Base-by-base conservation (phyloP, 73 alveolate species). In the Paramecium octaurelia region DNA sequence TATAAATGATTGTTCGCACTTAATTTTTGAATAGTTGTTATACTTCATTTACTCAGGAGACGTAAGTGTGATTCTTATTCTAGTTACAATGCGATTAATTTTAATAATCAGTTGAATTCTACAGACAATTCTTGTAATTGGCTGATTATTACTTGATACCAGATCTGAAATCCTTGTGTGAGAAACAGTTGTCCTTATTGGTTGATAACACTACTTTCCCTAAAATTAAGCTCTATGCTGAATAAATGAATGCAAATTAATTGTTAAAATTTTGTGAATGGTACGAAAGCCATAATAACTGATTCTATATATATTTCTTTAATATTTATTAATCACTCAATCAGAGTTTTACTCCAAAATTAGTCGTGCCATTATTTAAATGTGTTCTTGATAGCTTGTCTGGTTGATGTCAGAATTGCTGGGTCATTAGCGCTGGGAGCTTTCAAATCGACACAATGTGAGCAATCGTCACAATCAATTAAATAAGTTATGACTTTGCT, bases 61-160 rank as follows among this genome's bases (percentile, higher is more conserved):
- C 7, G 48, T 40, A 40, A 40, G 2, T 40, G 10, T 40, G 10
- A 3, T 40, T 7, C 1, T 8, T 8, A 40, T 40, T 40, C 10
- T 40, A 40, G 46, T 93, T 95, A 92, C 93, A 93, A 20, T 90
- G 92, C 96, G 46, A 70, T 54, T 50, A 42, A 34, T 93, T 92
- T 68, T 93, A 86, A 86, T 93, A 58, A 20, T 86, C 96, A 10
- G 64, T 93, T 9, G 98, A 92, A 21, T 95, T 89, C 27, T 57
- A 95, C 24, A 44, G 75, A 58, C 97, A 97, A 80, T 84, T 97
- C 64, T 92, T 97, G 24, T 43, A 96, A 40, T 95, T 96, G 8
- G 77, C 98, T 8, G 99, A 97, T 85, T 86, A 93, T 69, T 97
- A 83, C 46, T 84, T 96, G 31, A 93, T 97, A 11, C 95, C 92